Evolutionary conservation across 148 eudicot species (phyloP), one percentile per base, ranked within the genome.

Genomic region (Euryodendron excelsum): DNA sequence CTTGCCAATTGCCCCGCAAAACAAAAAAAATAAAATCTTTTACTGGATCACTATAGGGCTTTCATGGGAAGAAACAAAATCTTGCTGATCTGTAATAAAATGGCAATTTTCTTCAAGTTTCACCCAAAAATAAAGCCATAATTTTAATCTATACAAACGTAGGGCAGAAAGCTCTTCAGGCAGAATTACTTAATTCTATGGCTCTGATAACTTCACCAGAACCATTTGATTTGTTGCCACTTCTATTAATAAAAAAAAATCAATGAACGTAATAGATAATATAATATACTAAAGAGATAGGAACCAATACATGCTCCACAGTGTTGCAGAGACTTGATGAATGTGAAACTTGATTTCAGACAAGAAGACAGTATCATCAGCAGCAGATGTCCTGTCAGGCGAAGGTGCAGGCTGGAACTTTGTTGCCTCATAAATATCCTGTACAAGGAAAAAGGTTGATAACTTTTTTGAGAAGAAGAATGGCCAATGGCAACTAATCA

Each of bases 401-500:
- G 78, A 86, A 71, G 85, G 79, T 78, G 80, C 82, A 48, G 98
- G 98, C 79, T 87, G 87, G 80, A 96, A 96, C 79, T 93, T 88
- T 60, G 99, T 96, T 56, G 98, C 99, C 87, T 96, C 97, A 41
- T 96, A 93, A 37, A 96, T 96, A 84, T 96, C 99, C 99, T 96
- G 89, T 55, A 60, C 27, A 65, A 56, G 60, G n/a, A 68, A 76
- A 70, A 27, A 52, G 17, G 31, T 56, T 33, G 31, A 53, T 72
- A 33, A 52, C 28, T 37, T 63, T 45, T 39, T 76, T 2, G 33
- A 48, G 41, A 30, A 48, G 8, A 76, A 77, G 36, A 52, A 36
- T 10, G 18, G 33, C 36, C 52, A 53, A 37, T 64, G 53, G 50
- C 52, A 61, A 74, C 5, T 15, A 66, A 66, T 55, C 8, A 44